A percentile compares a stretch with the other conserved stretches of the same genome.
phyloP scores from a whole-genome alignment of 108 stramenopile genomes.

The Fragilaria crotonensis region DNA sequence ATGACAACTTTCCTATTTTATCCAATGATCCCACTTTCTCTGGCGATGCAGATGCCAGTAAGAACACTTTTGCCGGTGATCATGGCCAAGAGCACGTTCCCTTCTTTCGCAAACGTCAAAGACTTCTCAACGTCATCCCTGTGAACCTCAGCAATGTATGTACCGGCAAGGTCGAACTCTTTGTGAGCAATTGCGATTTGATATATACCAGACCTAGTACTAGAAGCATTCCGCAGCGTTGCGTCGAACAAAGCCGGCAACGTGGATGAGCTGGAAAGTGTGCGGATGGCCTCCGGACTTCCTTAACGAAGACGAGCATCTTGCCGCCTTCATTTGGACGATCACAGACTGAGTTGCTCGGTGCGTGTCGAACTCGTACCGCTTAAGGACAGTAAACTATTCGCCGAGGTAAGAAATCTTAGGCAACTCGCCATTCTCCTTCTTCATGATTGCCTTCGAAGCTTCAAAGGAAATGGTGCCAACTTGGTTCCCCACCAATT shows the following conservation, averaged over 20 bases:
- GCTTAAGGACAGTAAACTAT: conserved; percentile 30
- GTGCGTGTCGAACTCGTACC: conserved; percentile 57
- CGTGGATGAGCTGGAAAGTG: conserved; percentile 25
- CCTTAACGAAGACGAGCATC: conserved; percentile 35
- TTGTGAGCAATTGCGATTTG: conserved; percentile 46
- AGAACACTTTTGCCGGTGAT: conserved; percentile 94
- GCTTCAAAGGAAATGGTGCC: conserved; percentile 17
- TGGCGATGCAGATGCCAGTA: conserved; percentile 91
- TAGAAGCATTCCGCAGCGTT: conserved; percentile 23
- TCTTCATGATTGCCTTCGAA: neutral
- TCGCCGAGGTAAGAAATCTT: conserved; percentile 11
- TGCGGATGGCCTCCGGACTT: conserved; percentile 40
- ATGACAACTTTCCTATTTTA: neutral
- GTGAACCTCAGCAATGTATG: conserved; percentile 47
- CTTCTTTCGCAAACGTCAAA: conserved; percentile 70
- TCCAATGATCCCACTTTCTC: conserved; percentile 67
- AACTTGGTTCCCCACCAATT: conserved; percentile 46
- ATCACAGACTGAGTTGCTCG: conserved; percentile 63
- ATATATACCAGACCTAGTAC: conserved; percentile 45
- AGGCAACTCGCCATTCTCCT: neutral
- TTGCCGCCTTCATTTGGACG: conserved; percentile 22
- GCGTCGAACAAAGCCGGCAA: conserved; percentile 41
- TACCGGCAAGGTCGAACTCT: conserved; percentile 33
- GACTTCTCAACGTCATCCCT: conserved; percentile 55
- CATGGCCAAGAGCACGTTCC: conserved; percentile 75